Base-by-base conservation (phyloP, 306 rosid genomes). In the Gastrolobium villosum region DNA sequence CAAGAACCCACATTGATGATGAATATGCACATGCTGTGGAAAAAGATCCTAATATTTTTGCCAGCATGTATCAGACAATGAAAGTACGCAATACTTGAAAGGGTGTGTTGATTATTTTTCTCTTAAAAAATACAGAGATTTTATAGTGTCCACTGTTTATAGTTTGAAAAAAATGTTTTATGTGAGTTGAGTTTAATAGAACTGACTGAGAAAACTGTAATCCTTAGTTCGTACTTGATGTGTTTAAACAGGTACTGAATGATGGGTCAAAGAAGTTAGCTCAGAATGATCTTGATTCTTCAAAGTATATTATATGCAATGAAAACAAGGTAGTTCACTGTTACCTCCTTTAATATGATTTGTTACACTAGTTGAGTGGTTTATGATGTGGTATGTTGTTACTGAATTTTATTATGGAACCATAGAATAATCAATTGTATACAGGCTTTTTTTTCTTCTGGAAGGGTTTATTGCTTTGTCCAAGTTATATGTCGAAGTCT, bases 31-130 rank as follows among this genome's bases (percentile, higher is more conserved):
- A 78, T 77, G 89, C 98, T 71, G 71, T 89, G 10, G 96, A 89
- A 73, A 87, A 78, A 9, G 99, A 95, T 84, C 96, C 98, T 20
- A 92, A 88, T 71, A 89, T 93, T 82, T 84, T 95, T 76, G 99
- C 99, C 83, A 95, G 93, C 53, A 94, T 93, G 83, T 95, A 89
- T 91, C 99, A 95, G 98, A 95, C 98, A 87, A 95, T 95, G 93
- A 95, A 95, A 95, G 99, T 95, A 95, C 78, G 99, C 96, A 95
- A 93, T 91, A 89, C 87, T 93, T 91, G 94, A 95, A 91, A 95
- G 99, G 99, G 97, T 95, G 97, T 95, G 97, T 95, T 93, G 88
- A 91, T 95, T 86, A 87, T 91, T 89, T 92, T 91, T 93, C 93
- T 86, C 87, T 87, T 90, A 77, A 86, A 81, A 76, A 83, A n/a